Conservation (phyloP, 1,284 basidiomycete genomes). For the Porodaedalea pini region DNA sequence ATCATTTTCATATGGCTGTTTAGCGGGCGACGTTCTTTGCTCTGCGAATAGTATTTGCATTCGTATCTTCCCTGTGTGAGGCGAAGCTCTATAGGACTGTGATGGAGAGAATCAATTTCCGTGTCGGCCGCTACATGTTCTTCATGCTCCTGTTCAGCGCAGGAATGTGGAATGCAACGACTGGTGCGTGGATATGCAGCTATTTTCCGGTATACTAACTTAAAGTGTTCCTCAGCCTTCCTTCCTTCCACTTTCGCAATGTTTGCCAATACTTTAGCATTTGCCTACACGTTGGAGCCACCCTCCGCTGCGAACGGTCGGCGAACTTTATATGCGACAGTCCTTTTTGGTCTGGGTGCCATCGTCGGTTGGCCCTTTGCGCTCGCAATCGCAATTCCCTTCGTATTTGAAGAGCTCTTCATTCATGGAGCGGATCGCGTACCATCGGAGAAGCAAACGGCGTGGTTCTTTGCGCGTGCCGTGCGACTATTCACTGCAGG, state of each 20-base stretch:
- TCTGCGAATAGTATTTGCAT: conserved; percentile 76
- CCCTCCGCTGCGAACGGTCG: conserved; percentile 51
- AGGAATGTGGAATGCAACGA: conserved; percentile 90
- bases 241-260: conserved; percentile 94
- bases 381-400: conserved; percentile 82
- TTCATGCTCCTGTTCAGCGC: conserved; percentile 83
- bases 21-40: conserved; percentile 87
- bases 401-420: conserved; percentile 88
- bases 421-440: conserved; percentile 72
- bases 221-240: conserved; percentile 55
- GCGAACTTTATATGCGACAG: conserved; percentile 61
- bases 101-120: conserved; percentile 79
- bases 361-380: conserved; percentile 97
- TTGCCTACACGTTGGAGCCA: conserved; percentile 72
- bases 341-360: conserved; percentile 78
- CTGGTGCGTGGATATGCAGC: conserved; percentile 48
- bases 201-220: conserved; percentile 1
- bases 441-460: conserved; percentile 40
- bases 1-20: conserved; percentile 17
- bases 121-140: conserved; percentile 88
- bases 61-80: conserved; percentile 77
- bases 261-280: conserved; percentile 85
- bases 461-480: conserved; percentile 64
- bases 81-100: conserved; percentile 83
- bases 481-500: conserved; percentile 58